Percentiles rank a stretch among this genome's conserved stretches.
phyloP scores from a whole-genome alignment of 1,284 basidiomycete species.

The Leccinum subfulvum region DNA sequence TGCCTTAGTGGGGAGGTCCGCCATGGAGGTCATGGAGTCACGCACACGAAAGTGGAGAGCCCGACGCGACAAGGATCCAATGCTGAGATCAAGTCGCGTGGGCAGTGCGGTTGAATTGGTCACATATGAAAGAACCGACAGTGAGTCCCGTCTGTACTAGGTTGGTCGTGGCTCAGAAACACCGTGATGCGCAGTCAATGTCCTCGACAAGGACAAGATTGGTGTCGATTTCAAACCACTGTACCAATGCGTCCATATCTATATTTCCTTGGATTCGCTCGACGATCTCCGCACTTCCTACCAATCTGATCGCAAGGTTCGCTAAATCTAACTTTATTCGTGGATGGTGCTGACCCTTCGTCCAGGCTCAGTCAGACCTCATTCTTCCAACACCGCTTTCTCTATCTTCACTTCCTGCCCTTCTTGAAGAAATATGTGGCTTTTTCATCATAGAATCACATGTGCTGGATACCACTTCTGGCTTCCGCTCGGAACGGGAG shows the following conservation, averaged over 20 bases:
- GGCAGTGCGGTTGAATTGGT: conserved; percentile 95
- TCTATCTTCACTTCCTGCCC: conserved; percentile 52
- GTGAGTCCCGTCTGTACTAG: conserved; percentile 48
- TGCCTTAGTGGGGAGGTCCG: conserved; percentile 82
- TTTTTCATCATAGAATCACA: conserved; percentile 98
- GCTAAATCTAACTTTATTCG: conserved; percentile 16
- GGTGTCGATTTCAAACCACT: conserved; percentile 92
- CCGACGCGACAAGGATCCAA: conserved; percentile 75
- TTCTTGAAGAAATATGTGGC: conserved; percentile 94
- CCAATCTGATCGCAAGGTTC: conserved; percentile 90
- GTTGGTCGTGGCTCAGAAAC: conserved; percentile 2
- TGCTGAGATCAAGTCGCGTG: conserved; percentile 77
- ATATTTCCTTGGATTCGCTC: conserved; percentile 86
- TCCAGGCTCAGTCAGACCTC: conserved; percentile 91
- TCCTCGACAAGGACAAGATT: conserved; percentile 87
- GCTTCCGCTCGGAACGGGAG: conserved; percentile 86
- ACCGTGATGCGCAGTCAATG: conserved; percentile 62
- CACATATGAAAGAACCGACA: conserved; percentile 92
- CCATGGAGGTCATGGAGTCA: conserved; percentile 87
- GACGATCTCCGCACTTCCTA: conserved; percentile 90
- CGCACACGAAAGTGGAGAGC: conserved; percentile 84
- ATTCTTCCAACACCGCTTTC: conserved; percentile 78
- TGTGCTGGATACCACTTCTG: conserved; percentile 83
- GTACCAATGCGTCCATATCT: conserved; percentile 97
- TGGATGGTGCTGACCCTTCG: conserved; percentile 15